Evolutionary conservation across 2,329 filamentous ascomycete genomes (phyloP), one percentile per base, ranked within the genome.

Genomic region (Thelonectria olida): DNA sequence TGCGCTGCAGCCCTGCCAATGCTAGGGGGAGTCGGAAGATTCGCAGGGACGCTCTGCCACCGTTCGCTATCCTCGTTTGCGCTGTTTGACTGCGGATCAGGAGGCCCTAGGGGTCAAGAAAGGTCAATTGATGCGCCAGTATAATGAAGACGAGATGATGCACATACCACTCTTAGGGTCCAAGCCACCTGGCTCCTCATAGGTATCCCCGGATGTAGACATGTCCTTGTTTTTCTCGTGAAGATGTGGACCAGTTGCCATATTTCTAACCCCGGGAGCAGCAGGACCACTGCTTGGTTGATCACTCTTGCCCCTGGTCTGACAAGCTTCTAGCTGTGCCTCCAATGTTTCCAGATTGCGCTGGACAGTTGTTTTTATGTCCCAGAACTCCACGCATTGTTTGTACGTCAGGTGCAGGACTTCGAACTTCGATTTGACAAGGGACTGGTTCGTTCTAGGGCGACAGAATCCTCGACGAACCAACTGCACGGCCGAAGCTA

Each of bases 381-480:
- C 63, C 72, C 71, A 75, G 57, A 73, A 75, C 9, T 41, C 22
- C 13, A 70, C 65, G 25, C 68, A 75, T 38, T 63, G 58, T 41
- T 67, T 67, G 53, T 74, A 73, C 1, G 68, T 71, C 27, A 71
- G 49, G 27, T 67, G 58, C 15, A 65, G 44, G 13, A 65, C 60
- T 22, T 65, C 52, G 23, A 63, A 63, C 4, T 56, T 47, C 27
- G 63, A 54, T 41, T 65, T 63, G 42, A 65, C 47, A 6, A 65
- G 59, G 15, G 36, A 20, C 10, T n/a, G 36, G n/a, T 44, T 58
- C 17, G 44, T 47, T 34, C 12, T 15, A 6, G n/a, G 34, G 1
- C 27, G 20, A 13, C 45, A 50, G 22, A 48, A 47, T 27, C 55
- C 52, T 44, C 61, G 68, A 12, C 62, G 64, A 71, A 57, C 54